Evolutionary conservation across 768 basidiomycete species (phyloP), one percentile per base, ranked within the genome.

Genomic region (Galerina marginata): DNA sequence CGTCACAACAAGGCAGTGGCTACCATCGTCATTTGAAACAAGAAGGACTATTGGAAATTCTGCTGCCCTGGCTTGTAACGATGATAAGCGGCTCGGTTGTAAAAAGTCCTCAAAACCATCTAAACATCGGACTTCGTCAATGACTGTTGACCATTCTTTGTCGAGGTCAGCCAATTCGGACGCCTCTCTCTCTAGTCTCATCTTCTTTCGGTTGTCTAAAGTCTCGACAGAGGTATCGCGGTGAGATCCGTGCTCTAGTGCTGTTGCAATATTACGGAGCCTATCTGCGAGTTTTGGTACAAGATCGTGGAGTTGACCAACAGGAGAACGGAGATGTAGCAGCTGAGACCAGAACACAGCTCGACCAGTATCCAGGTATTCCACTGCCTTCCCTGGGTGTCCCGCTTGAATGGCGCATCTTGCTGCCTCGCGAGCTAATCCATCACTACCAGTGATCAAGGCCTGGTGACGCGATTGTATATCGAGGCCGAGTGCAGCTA

Each of bases 331-430:
- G 15, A 64, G 59, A 4, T 33, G 39, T 20, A 64, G 44, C 20
- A 44, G 9, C 20, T 58, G 63, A n/a, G 56, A 54, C 63, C 63
- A 64, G 20, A 61, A 64, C 43, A 64, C 33, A 12, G 15, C 48
- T 3, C 60, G 59, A 45, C 59, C 63, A 48, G 60, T 44, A n/a
- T 64, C 63, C 9, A 64, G 46, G 47, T 48, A 56, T 49, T 58
- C 60, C 5, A 64, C 45, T 9, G 63, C 63, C 20, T 61, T 61
- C 11, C 49, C 52, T 14, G 58, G 38, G 12, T 50, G 39, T 10
- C 45, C 59, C 5, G 2, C 10, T 3, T 10, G 15, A 37, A 64
- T 64, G 7, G 63, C 63, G 42, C 46, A 64, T 23, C 40, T 51
- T 1, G 63, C 55, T 3, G 63, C 63, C 20, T 49, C 37, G 14